Evolutionary conservation across 768 basidiomycete species (phyloP).

Genomic region (Amanita rimosa): DNA sequence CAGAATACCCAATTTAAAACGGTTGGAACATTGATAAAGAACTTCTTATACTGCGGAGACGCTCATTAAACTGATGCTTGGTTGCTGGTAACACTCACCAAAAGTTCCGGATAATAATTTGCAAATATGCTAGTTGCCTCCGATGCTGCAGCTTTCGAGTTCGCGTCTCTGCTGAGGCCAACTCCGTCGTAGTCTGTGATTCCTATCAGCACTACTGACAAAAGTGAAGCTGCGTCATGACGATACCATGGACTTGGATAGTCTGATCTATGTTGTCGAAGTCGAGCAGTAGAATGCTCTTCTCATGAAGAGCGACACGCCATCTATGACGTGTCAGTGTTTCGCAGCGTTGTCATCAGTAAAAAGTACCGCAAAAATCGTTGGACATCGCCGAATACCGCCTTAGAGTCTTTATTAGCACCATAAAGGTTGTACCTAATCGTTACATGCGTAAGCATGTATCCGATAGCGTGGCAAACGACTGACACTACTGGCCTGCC

Average conservation of each 20-base stretch:
- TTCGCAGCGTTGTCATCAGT: background rate
- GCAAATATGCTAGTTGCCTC: slow-evolving; percentile 69
- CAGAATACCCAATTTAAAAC: slow-evolving; percentile 78
- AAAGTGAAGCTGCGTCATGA: background rate
- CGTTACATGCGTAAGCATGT: background rate
- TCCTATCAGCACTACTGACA: background rate
- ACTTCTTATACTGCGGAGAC: slow-evolving; percentile 47
- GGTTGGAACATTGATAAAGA: slow-evolving; percentile 74
- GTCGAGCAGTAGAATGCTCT: slow-evolving; percentile 48
- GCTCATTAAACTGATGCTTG: background rate
- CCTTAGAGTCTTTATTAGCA: slow-evolving; percentile 49
- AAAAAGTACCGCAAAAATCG: slow-evolving; percentile 55
- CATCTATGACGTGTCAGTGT: slow-evolving; percentile 33
- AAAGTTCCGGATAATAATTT: slow-evolving; percentile 69
- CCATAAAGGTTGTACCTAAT: slow-evolving; percentile 74
- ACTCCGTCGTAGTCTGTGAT: slow-evolving; percentile 67
- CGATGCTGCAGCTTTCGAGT: slow-evolving; percentile 67
- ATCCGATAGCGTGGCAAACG: background rate
- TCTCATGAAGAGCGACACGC: slow-evolving; percentile 73
- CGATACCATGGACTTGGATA: slow-evolving; percentile 58
- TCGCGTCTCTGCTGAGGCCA: slow-evolving; percentile 51
- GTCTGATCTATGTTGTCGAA: slow-evolving; percentile 65
- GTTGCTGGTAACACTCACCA: slow-evolving; percentile 29
- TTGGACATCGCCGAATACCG: slow-evolving; percentile 67
- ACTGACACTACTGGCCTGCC: slow-evolving; percentile 60